A percentile compares a stretch with the other conserved stretches of the same genome.
These are phyloP conservation scores for Dianthus caryophyllus DNA, from an alignment of 148 eudicot genomes.

Conservation along the genomic window DNA sequence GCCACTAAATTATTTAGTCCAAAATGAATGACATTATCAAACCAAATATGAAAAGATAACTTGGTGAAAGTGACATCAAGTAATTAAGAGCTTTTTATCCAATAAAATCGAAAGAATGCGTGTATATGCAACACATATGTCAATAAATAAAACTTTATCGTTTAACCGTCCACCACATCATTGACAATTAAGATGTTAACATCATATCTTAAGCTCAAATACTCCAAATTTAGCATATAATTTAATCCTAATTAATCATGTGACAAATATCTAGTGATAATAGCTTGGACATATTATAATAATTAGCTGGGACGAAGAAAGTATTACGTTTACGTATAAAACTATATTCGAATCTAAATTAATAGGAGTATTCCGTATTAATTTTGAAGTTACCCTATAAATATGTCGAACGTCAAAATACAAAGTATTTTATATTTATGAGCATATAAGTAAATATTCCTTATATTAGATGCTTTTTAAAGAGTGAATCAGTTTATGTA, in stretches of 20 bases:
- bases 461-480: no score
- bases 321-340: no score
- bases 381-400: no score
- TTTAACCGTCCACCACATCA: constrained; percentile 3
- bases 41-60: background rate
- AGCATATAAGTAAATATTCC: no score
- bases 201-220: constrained; percentile 9
- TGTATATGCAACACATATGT: constrained; percentile 7
- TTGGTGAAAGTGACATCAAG: constrained; percentile 4
- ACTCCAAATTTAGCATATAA: constrained; percentile 4
- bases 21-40: background rate
- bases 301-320: no score
- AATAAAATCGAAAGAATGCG: background rate
- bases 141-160: background rate
- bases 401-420: no score
- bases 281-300: no score
- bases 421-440: no score
- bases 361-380: no score
- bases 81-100: background rate
- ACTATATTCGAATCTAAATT: no score
- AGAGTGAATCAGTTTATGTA: no score
- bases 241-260: constrained; percentile 4
- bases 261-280: no score
- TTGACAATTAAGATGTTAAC: constrained; percentile 12
- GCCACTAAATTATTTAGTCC: background rate